Conservation (phyloP, 2,329 filamentous ascomycete genomes). For the Aureobasidium sp. region DNA sequence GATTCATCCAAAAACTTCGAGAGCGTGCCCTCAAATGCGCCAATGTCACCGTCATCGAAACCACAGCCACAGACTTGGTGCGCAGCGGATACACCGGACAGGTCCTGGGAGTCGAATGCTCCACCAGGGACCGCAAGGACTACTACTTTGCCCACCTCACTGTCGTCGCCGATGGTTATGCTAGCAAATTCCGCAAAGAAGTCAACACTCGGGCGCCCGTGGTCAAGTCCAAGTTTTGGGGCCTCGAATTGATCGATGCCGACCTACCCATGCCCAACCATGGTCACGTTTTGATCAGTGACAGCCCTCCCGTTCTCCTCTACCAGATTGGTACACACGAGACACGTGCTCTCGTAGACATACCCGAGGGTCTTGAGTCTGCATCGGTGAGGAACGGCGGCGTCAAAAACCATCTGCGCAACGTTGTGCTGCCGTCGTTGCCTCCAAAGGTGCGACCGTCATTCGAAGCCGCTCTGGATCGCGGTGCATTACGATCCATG, state of each 20-base stretch:
- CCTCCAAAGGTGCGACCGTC: slow-evolving; percentile 65
- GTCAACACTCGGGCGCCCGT: slow-evolving; percentile 61
- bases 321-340: slow-evolving; percentile 97
- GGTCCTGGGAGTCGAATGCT: slow-evolving; percentile 75
- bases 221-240: slow-evolving; percentile 84
- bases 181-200: slow-evolving; percentile 81
- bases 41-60: slow-evolving; percentile 88
- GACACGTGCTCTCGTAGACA: slow-evolving; percentile 82
- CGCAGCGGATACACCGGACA: slow-evolving; percentile 61
- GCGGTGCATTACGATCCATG: slow-evolving; percentile 79
- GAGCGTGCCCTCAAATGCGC: slow-evolving; percentile 64
- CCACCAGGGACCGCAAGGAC: slow-evolving; percentile 56
- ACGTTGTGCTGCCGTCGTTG: slow-evolving; percentile 71
- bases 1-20: slow-evolving; percentile 79
- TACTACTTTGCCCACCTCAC: slow-evolving; percentile 82
- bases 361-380: slow-evolving; percentile 68
- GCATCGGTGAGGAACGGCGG: slow-evolving; percentile 71
- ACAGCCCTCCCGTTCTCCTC: slow-evolving; percentile 71
- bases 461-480: slow-evolving; percentile 67
- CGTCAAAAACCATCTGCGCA: slow-evolving; percentile 74
- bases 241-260: slow-evolving; percentile 84
- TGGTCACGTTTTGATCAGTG: slow-evolving; percentile 81
- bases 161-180: slow-evolving; percentile 86
- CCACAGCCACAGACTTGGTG: slow-evolving; percentile 71
- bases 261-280: slow-evolving; percentile 66